These are phyloP conservation scores for Hibiscus mutabilis DNA, from an alignment of 345 rosid species.

Conservation along the genomic window DNA sequence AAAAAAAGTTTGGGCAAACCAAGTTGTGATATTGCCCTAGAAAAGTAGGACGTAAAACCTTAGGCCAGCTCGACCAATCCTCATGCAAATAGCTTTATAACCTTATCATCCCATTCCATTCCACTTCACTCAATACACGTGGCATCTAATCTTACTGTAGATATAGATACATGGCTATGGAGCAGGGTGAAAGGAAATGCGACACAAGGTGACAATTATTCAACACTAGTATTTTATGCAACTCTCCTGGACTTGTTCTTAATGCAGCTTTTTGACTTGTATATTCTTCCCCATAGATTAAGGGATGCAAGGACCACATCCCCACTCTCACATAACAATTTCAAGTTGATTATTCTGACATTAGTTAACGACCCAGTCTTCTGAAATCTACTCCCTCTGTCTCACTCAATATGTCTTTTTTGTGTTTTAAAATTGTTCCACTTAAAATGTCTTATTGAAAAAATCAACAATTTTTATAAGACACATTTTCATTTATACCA, in stretches of 20 bases:
- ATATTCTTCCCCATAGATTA: not conserved
- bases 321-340: not conserved
- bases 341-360: not conserved
- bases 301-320: not conserved
- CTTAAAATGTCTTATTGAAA: too few relatives aligned
- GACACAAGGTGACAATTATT: not conserved
- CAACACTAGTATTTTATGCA: not conserved
- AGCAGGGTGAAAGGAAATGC: slow-evolving; percentile 5
- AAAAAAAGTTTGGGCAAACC: slow-evolving; percentile 12
- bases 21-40: too few relatives aligned
- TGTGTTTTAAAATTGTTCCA: too few relatives aligned
- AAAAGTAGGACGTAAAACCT: slow-evolving; percentile 5
- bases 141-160: not conserved
- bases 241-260: slow-evolving; percentile 5
- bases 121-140: slow-evolving; percentile 2
- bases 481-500: too few relatives aligned
- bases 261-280: not conserved
- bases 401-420: too few relatives aligned
- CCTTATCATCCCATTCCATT: slow-evolving; percentile 15
- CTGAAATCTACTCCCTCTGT: too few relatives aligned
- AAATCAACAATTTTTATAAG: too few relatives aligned
- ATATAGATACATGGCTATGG: not conserved
- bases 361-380: not conserved
- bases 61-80: not conserved
- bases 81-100: slow-evolving; percentile 8